phyloP scores from a whole-genome alignment of 257 asterid species.

The Solanum boliviense region DNA sequence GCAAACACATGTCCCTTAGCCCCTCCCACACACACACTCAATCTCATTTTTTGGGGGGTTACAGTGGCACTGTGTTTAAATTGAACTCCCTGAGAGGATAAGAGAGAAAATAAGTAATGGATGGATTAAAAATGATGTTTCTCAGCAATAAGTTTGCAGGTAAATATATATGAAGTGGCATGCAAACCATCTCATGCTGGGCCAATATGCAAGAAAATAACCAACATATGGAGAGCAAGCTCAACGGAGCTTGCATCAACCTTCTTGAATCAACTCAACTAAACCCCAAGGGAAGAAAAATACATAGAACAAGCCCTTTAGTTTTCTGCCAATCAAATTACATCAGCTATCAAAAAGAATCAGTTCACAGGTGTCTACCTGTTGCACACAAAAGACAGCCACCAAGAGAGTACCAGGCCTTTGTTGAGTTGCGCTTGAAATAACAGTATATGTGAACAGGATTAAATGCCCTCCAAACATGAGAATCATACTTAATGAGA shows the following conservation, averaged over 20 bases:
- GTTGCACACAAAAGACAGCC: constrained; percentile 95
- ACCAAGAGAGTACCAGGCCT: constrained; percentile 95
- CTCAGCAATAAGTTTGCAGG: not conserved
- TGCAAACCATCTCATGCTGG: not conserved
- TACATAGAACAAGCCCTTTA: not conserved
- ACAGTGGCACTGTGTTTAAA: not conserved
- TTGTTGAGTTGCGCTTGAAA: constrained; percentile 69
- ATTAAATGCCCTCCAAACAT: constrained; percentile 74
- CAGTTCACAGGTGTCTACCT: constrained; percentile 40
- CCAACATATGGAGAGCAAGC: not conserved
- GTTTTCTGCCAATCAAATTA: not conserved
- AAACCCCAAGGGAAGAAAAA: not conserved
- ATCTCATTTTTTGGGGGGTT: not conserved
- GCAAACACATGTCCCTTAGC: not conserved
- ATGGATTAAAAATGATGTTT: not conserved
- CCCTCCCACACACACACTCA: not conserved
- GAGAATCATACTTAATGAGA: constrained; percentile 67
- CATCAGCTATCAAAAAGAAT: not conserved
- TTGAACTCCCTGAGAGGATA: not conserved
- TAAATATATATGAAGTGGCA: not conserved
- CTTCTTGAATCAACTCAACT: not conserved
- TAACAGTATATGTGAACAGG: constrained; percentile 80
- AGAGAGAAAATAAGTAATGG: not conserved
- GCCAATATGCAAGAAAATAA: not conserved
- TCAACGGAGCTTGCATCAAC: not conserved